phyloP scores from a whole-genome alignment of 805 yeast species.

The Blastobotrys americana region DNA sequence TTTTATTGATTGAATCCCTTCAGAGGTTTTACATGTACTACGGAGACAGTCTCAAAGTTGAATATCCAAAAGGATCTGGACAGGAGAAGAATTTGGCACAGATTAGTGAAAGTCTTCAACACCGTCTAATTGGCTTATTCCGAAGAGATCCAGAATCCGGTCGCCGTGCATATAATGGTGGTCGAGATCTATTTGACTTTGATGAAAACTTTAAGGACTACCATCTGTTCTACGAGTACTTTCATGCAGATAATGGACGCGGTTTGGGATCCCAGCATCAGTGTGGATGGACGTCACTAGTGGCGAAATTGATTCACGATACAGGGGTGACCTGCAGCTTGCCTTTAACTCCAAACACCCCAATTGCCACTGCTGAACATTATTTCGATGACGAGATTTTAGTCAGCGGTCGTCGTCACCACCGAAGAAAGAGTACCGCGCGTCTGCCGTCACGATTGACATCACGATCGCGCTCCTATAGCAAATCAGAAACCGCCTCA shows the following conservation, averaged over 20 bases:
- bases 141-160: conserved; percentile 53
- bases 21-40: conserved; percentile 83
- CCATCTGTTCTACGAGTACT: conserved; percentile 77
- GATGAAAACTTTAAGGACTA: conserved; percentile 70
- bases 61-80: conserved; percentile 84
- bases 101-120: conserved; percentile 86
- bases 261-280: conserved; percentile 93
- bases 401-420: conserved; percentile 15
- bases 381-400: conserved; percentile 31
- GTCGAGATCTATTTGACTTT: conserved; percentile 34
- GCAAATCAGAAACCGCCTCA: conserved; percentile 2
- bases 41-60: conserved; percentile 77
- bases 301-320: conserved; percentile 83
- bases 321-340: conserved; percentile 64
- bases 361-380: conserved; percentile 29
- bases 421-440: conserved; percentile 16
- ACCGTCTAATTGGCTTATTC: conserved; percentile 72
- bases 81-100: conserved; percentile 69
- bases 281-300: conserved; percentile 94
- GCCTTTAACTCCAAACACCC: conserved; percentile 34
- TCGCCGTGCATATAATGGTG: conserved; percentile 71
- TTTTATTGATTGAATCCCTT: conserved; percentile 75
- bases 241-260: conserved; percentile 90
- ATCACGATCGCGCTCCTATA: conserved; percentile 6
- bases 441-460: conserved; percentile 18